Evolutionary conservation across 164 flowering plant genomes (phyloP).

Genomic region (Houttuynia cordata): DNA sequence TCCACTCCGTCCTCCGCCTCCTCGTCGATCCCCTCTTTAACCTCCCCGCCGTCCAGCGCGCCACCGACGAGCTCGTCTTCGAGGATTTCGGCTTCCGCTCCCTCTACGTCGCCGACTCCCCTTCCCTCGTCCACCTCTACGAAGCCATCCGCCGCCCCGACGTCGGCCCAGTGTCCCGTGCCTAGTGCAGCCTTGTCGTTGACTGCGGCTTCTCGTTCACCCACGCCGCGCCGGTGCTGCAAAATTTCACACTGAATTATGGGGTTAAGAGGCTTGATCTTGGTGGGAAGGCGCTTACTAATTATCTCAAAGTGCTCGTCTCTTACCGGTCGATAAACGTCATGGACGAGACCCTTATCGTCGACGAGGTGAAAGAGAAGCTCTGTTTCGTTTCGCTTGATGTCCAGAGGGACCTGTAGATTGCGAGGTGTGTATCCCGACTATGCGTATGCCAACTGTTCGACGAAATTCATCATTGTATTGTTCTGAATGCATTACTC

Average conservation of each 20-base stretch:
- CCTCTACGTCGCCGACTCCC: slow-evolving; percentile 57
- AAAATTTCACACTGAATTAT: slow-evolving; percentile 72
- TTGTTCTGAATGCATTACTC: background rate
- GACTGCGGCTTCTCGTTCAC: slow-evolving; percentile 88
- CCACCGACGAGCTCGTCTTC: slow-evolving; percentile 65
- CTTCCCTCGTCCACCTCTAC: slow-evolving; percentile 69
- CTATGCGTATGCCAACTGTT: background rate
- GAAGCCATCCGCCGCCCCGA: slow-evolving; percentile 61
- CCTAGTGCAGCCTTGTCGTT: slow-evolving; percentile 80
- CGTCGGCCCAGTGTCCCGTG: slow-evolving; percentile 25
- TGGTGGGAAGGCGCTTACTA: slow-evolving; percentile 92
- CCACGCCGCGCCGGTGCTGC: slow-evolving; percentile 83
- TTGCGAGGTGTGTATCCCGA: slow-evolving; percentile 48
- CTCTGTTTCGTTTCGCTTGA: slow-evolving; percentile 87
- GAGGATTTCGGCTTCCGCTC: slow-evolving; percentile 77
- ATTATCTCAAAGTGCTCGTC: slow-evolving; percentile 81
- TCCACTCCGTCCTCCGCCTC: slow-evolving; percentile 51
- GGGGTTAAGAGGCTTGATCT: slow-evolving; percentile 79
- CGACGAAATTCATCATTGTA: background rate
- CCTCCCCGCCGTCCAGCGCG: slow-evolving; percentile 57
- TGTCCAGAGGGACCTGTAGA: slow-evolving; percentile 52
- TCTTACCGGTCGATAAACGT: slow-evolving; percentile 71
- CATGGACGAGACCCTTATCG: slow-evolving; percentile 85
- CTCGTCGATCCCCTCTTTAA: slow-evolving; percentile 65
- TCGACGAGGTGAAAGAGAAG: slow-evolving; percentile 96